Evolutionary conservation across 2,329 filamentous ascomycete genomes (phyloP), one percentile per base, ranked within the genome.

Genomic region (Colletotrichum magnum): DNA sequence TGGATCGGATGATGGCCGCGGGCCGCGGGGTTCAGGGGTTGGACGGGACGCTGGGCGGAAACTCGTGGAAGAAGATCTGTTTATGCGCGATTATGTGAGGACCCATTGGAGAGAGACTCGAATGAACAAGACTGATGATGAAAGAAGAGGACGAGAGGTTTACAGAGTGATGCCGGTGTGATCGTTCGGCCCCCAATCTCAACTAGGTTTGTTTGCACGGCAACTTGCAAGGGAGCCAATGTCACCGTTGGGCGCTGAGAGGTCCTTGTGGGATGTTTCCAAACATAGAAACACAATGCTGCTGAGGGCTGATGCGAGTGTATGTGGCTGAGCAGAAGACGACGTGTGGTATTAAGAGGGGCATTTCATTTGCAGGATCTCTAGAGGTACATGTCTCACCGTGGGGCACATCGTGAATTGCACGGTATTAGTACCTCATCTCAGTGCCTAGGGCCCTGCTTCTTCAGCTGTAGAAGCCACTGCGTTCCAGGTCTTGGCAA

Each of bases 1-100:
- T 58, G 53, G 57, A 50, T 68, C 47, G 60, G 65, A 64, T 54
- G 53, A 57, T 53, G 52, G 53, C 28, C 48, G 47, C 41, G 61
- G 41, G 43, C 45, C 48, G 50, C 54, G 48, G 56, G 48, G 48
- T 45, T 59, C 54, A 18, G 21, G 12, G 41, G 41, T 15, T n/a
- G 16, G n/a, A 43, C 10, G 13, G 65, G 41, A 36, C 41, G 24
- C 26, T 45, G 15, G 28, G 28, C 28, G 41, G 65, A 58, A 58
- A 28, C 24, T 32, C 53, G 41, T 64, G 18, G 52, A 64, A 64
- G 24, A 62, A 16, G 51, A 43, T n/a, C 18, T 63, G 24, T 36
- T 36, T 13, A 15, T 45, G 24, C 36, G 26, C 13, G 10, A 36
- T 26, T 41, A 15, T 10, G 32, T 32, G 4, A 58, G 16, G 24